Evolutionary conservation across 2,329 filamentous ascomycete species (phyloP), one percentile per base, ranked within the genome.

Genomic region (Claviceps sp.): DNA sequence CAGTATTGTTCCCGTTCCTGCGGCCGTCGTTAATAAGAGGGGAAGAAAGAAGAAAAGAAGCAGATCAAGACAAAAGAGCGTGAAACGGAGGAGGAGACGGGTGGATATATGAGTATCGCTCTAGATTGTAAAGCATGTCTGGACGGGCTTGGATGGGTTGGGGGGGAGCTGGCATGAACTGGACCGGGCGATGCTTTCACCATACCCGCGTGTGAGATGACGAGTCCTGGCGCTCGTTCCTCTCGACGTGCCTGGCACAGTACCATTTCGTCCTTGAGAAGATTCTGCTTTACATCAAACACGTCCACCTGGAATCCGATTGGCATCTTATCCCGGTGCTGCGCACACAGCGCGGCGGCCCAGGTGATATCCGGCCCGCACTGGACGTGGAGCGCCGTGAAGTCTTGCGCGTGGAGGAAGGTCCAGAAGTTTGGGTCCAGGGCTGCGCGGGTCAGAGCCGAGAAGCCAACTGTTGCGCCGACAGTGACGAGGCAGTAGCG

Each of bases 1-100:
- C 0, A 97, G 75, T 30, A 97, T 89, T 3, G 88, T 89, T 8
- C 93, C 93, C 13, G 91, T 90, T 16, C 91, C 90, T 95, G 50
- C 1, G 37, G 14, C 22, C 11, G 16, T 24, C 11, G 37, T 30
- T 3, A n/a, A 34, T 5, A n/a, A 30, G 11, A n/a, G 22, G 16
- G 22, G 22, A 1, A n/a, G 30, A n/a, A 45, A 45, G n/a, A 45
- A 45, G 13, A 30, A 26, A 45, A 16, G 7, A 45, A 26, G 6
- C 4, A 45, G 42, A 26, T 4, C 10, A 4, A 14, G 22, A 41
- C 14, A n/a, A n/a, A n/a, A 41, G 6, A 41, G 6, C 26, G 10
- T 30, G 2, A 30, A 30, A 30, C n/a, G n/a, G n/a, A 30, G 24
- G 26, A 10, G 26, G 26, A 30, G 10, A 30, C 26, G 4, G 10